These are phyloP conservation scores for Starmerella sp. DNA, from an alignment of 805 yeast genomes.

Conservation along the genomic window DNA sequence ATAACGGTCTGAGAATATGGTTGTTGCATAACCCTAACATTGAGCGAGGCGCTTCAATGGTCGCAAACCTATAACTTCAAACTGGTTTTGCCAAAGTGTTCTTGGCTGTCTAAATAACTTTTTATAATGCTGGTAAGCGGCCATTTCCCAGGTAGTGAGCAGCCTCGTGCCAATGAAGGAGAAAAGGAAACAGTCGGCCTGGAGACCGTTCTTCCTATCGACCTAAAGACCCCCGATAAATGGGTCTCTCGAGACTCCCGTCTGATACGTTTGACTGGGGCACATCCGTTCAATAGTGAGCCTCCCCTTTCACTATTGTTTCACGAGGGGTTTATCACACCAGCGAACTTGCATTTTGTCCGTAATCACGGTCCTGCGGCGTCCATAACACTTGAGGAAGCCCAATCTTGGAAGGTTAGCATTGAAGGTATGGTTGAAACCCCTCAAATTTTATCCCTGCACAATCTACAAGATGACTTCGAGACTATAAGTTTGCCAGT, in stretches of 20 bases:
- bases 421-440: constrained; percentile 29
- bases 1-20: too few species aligned
- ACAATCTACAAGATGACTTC: constrained; percentile 24
- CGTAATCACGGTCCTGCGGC: constrained; percentile 32
- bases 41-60: too few species aligned
- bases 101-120: too few species aligned
- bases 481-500: constrained; percentile 30
- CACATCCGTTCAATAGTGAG: constrained; percentile 31
- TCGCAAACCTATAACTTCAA: too few species aligned
- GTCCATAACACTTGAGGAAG: constrained; percentile 19
- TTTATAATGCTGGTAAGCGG: too few species aligned
- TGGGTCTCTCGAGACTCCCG: constrained; percentile 29
- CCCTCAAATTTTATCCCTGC: constrained; percentile 24
- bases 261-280: constrained; percentile 27
- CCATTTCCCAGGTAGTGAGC: not conserved
- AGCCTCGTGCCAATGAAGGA: too few species aligned
- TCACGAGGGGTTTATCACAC: constrained; percentile 29
- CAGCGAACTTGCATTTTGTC: constrained; percentile 29
- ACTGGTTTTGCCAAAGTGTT: too few species aligned
- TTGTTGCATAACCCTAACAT: too few species aligned
- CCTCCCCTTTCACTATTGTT: constrained; percentile 27
- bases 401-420: constrained; percentile 26
- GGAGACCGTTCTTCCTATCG: constrained; percentile 4
- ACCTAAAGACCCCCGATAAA: constrained; percentile 27
- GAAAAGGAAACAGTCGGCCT: too few species aligned